Conservation (phyloP, 805 yeast species). For the Kuraishia piskuri region DNA sequence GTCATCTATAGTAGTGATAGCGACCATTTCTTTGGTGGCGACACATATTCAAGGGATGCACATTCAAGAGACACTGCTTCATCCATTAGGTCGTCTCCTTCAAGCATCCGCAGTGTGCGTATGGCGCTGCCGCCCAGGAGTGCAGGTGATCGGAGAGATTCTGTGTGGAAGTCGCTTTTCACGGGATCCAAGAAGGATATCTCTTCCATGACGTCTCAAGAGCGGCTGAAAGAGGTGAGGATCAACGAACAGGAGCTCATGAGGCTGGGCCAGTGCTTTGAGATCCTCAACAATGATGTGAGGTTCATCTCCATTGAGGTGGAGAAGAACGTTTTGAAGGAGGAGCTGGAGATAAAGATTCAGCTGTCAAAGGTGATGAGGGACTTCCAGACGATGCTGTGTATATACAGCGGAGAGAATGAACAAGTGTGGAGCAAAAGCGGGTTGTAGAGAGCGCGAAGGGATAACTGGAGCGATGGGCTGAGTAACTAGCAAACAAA, state of each 20-base stretch:
- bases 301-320: conserved; percentile 32
- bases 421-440: conserved; percentile 1
- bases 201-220: conserved; percentile 11
- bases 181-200: conserved; percentile 10
- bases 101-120: background rate
- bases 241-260: conserved; percentile 24
- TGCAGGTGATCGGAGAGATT: conserved; percentile 2
- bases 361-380: conserved; percentile 30
- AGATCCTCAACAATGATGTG: conserved; percentile 33
- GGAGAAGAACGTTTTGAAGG: conserved; percentile 28
- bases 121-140: background rate
- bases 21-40: background rate
- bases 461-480: background rate
- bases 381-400: conserved; percentile 21
- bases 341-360: conserved; percentile 25
- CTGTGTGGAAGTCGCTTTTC: conserved; percentile 4
- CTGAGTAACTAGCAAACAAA: too few species aligned
- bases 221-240: conserved; percentile 13
- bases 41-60: background rate
- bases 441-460: background rate
- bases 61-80: background rate
- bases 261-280: conserved; percentile 40
- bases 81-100: background rate
- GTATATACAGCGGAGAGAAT: conserved; percentile 3
- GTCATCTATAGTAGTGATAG: background rate